These are phyloP conservation scores for Colletotrichum simmondsii DNA, from an alignment of 2,329 filamentous ascomycete species.

Conservation along the genomic window DNA sequence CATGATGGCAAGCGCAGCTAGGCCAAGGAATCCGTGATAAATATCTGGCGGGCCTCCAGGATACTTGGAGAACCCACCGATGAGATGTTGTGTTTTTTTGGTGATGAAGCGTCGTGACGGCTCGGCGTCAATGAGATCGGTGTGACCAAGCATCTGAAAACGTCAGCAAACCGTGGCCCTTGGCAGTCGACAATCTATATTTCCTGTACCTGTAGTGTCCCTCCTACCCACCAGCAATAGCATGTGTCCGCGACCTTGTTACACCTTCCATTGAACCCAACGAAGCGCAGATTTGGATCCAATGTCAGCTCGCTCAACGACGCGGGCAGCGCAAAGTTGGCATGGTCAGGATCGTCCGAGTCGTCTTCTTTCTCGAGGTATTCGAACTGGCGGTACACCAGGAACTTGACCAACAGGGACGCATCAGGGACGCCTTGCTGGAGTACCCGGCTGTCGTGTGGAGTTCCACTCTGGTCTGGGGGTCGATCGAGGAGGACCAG, in stretches of 20 bases:
- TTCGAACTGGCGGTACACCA: conserved; percentile 72
- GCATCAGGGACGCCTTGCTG: conserved; percentile 48
- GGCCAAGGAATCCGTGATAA: conserved; percentile 89
- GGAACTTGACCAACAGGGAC: conserved; percentile 59
- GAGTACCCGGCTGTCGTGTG: conserved; percentile 45
- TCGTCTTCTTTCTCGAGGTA: conserved; percentile 63
- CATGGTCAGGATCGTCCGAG: conserved; percentile 49
- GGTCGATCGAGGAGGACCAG: conserved; percentile 79
- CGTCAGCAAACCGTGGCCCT: conserved; percentile 44
- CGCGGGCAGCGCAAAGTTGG: conserved; percentile 43
- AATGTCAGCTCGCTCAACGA: conserved; percentile 48
- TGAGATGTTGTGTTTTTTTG: conserved; percentile 85
- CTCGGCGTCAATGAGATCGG: conserved; percentile 65
- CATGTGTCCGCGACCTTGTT: conserved; percentile 97
- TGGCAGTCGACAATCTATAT: conserved; percentile 40
- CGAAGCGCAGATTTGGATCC: conserved; percentile 52
- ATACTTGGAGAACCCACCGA: conserved; percentile 84
- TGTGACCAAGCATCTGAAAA: conserved; percentile 65
- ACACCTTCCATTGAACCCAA: conserved; percentile 89
- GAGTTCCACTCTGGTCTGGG: conserved; percentile 46
- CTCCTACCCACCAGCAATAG: conserved; percentile 92
- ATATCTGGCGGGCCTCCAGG: conserved; percentile 78
- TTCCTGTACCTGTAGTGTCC: conserved; percentile 61
- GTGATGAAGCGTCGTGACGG: conserved; percentile 83
- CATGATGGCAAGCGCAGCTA: conserved; percentile 81